Evolutionary conservation across 306 rosid genomes (phyloP), one percentile per base, ranked within the genome.

Genomic region (Rosa lucieae): DNA sequence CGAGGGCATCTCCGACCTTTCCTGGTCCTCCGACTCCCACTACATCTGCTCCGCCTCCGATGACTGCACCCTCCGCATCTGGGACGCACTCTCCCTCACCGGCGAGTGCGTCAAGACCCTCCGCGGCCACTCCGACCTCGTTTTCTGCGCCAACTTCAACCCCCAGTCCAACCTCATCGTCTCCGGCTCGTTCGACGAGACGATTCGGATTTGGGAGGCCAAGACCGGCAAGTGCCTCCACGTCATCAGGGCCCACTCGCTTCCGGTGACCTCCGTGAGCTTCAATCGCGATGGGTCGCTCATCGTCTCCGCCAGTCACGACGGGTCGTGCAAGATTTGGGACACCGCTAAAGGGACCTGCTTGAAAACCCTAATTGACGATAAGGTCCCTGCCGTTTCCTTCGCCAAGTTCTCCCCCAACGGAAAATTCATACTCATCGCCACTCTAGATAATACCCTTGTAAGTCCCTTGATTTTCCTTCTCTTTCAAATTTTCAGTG

Each of bases 11-110:
- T 86, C 89, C 81, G 94, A 95, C 85, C 80, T 95, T 8, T 92
- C 96, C 56, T 91, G 98, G 98, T 93, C 98, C 48, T 95, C 93
- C 62, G 98, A 95, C 63, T 92, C 99, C 17, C 98, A 88, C 86
- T 95, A 95, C 89, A 85, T 95, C 76, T 95, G 99, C 84, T 92
- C 99, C 55, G 95, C 98, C 82, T 92, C 99, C 74, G 97, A 93
- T 70, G 97, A 95, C 62, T 90, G 92, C 39, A 93, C 96, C 53
- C 88, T 95, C 87, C 94, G 97, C 76, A 95, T 91, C 75, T 95
- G 99, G 99, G 97, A 93, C 74, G 96, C 88, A 13, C 87, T 72
- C 73, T 83, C 88, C 75, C 13, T 90, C 82, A 61, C 78, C 66
- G 82, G 86, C 46, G 96, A 91, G 80, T 88, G 94, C 85, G 96